Evolutionary conservation across 2,329 filamentous ascomycete species (phyloP).

Genomic region (Pseudocercospora eumusae): DNA sequence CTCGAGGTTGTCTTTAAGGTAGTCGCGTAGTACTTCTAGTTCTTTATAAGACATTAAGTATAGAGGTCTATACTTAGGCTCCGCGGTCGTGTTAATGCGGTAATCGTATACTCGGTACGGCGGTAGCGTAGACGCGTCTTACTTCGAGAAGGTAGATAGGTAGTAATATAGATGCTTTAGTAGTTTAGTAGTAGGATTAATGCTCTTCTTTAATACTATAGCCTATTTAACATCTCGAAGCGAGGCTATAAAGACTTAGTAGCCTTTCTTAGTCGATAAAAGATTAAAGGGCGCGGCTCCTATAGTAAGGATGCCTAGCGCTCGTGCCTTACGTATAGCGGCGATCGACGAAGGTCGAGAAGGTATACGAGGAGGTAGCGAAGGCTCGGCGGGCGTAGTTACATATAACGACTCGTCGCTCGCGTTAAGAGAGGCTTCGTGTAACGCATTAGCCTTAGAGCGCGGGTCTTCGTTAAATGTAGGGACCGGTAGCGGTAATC

Average conservation of each 20-base stretch:
- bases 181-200: not conserved
- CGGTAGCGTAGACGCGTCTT: not conserved
- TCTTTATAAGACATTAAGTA: not conserved
- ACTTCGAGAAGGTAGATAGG: not conserved
- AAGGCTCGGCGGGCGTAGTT: too few species aligned
- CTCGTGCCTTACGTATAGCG: too few species aligned
- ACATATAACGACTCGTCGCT: too few species aligned
- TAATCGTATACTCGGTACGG: not conserved
- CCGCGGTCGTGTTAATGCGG: not conserved
- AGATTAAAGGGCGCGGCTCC: too few species aligned
- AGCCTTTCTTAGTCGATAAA: not conserved
- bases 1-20: constrained; percentile 1
- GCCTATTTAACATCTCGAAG: not conserved
- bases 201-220: not conserved
- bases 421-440: too few species aligned
- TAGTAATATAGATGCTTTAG: not conserved
- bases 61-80: not conserved
- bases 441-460: too few species aligned
- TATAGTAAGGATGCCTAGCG: too few species aligned
- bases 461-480: too few species aligned
- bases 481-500: too few species aligned
- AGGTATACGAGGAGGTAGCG: too few species aligned
- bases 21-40: constrained; percentile 3
- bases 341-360: too few species aligned
- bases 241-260: not conserved